Evolutionary conservation across 2,329 filamentous ascomycete species (phyloP).

Genomic region (Ophidiomyces ophidiicola): DNA sequence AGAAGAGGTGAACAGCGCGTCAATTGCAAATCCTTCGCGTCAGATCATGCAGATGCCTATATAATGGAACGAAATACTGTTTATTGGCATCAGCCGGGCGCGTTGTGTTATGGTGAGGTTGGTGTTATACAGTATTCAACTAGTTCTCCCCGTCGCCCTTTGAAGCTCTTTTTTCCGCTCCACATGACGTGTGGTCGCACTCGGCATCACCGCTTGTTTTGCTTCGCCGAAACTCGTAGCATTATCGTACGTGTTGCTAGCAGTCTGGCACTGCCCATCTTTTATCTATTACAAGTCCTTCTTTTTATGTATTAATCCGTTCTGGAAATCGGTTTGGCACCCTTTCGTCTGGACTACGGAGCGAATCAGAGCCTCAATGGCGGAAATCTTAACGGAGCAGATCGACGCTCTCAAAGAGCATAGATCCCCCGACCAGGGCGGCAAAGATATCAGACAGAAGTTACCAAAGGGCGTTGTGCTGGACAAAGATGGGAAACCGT

Average conservation of each 20-base stretch:
- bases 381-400: constrained; percentile 20
- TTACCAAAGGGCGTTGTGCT: constrained; percentile 39
- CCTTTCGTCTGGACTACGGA: too few relatives aligned
- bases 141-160: not conserved
- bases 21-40: constrained; percentile 1
- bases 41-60: too few relatives aligned
- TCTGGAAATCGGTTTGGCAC: too few relatives aligned
- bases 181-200: constrained; percentile 1
- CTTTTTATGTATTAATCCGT: too few relatives aligned
- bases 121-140: too few relatives aligned
- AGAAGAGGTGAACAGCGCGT: not conserved
- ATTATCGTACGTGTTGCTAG: too few relatives aligned
- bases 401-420: constrained; percentile 13
- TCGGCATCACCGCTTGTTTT: too few relatives aligned
- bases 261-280: too few relatives aligned
- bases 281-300: not conserved
- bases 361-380: constrained; percentile 12
- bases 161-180: not conserved
- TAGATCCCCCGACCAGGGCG: constrained; percentile 12
- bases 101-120: not conserved
- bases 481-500: constrained; percentile 41
- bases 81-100: not conserved
- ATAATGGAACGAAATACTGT: too few relatives aligned
- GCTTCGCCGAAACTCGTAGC: too few relatives aligned
- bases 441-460: constrained; percentile 19